These are phyloP conservation scores for Metschnikowia drakensbergensis DNA, from an alignment of 805 yeast genomes.

Conservation along the genomic window DNA sequence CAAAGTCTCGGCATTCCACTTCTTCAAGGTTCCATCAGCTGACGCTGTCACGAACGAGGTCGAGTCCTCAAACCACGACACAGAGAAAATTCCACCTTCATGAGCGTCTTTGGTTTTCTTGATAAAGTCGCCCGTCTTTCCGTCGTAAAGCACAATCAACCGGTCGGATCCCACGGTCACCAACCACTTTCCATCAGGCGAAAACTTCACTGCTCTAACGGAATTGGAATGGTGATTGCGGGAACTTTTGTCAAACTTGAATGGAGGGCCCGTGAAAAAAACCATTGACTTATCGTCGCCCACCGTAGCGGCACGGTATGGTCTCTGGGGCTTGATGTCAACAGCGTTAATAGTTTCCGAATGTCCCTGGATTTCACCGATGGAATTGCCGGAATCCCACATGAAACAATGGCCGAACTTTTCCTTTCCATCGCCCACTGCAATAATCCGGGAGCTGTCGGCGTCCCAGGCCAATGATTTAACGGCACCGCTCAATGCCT, in stretches of 20 bases:
- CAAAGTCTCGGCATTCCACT: constrained; percentile 49
- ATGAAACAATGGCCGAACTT: constrained; percentile 89
- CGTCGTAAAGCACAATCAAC: constrained; percentile 73
- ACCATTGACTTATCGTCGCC: constrained; percentile 85
- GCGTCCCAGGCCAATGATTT: constrained; percentile 89
- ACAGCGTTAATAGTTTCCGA: constrained; percentile 80
- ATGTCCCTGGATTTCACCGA: constrained; percentile 95
- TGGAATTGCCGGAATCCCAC: constrained; percentile 93
- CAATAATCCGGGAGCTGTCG: constrained; percentile 79
- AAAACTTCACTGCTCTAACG: constrained; percentile 74
- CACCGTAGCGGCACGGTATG: constrained; percentile 90
- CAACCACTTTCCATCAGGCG: constrained; percentile 73
- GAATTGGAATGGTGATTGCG: constrained; percentile 75
- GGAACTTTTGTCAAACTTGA: constrained; percentile 71
- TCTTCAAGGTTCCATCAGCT: constrained; percentile 73
- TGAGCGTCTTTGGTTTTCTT: constrained; percentile 53
- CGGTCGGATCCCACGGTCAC: constrained; percentile 87
- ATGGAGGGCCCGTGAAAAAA: constrained; percentile 89
- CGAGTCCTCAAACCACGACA: constrained; percentile 63
- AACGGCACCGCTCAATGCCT: constrained; percentile 74
- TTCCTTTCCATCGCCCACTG: constrained; percentile 93
- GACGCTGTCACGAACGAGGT: constrained; percentile 69
- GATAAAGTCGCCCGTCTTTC: constrained; percentile 75
- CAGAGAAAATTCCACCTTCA: constrained; percentile 75
- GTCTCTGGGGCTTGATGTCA: constrained; percentile 78